Evolutionary conservation across 495 filamentous ascomycete genomes (phyloP).

Genomic region (Cladorrhinum samala): DNA sequence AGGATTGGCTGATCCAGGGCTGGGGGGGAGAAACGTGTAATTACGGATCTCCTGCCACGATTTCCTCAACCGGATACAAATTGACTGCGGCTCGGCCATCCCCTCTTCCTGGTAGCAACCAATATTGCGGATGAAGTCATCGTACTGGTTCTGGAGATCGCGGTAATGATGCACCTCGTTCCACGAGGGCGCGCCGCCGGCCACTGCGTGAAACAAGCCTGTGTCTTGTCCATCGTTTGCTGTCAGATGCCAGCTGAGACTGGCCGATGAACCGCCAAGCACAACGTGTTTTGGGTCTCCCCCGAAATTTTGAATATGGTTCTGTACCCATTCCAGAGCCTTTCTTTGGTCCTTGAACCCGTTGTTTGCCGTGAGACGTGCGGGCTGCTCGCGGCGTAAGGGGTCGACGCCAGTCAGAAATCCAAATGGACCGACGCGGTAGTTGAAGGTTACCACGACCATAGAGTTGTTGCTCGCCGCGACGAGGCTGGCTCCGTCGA

Average conservation of each 20-base stretch:
- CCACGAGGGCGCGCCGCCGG: constrained; percentile 62
- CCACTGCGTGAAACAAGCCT: constrained; percentile 55
- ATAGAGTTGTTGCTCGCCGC: constrained; percentile 50
- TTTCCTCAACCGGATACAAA: constrained; percentile 40
- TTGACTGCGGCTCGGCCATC: constrained; percentile 45
- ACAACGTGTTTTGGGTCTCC: constrained; percentile 64
- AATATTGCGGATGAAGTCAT: constrained; percentile 52
- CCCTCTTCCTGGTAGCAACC: constrained; percentile 41
- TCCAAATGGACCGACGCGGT: constrained; percentile 63
- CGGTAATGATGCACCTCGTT: constrained; percentile 51
- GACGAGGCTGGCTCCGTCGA: constrained; percentile 57
- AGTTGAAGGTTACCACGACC: constrained; percentile 66
- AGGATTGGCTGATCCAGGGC: constrained; percentile 41
- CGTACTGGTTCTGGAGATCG: constrained; percentile 60
- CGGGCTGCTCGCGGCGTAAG: neutral
- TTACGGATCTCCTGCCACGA: constrained; percentile 44
- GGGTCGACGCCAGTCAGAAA: constrained; percentile 55
- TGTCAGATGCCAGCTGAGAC: constrained; percentile 56
- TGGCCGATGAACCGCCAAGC: constrained; percentile 60
- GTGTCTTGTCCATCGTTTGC: constrained; percentile 39
- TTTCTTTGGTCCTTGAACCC: constrained; percentile 65
- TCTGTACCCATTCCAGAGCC: constrained; percentile 60
- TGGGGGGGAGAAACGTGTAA: constrained; percentile 48
- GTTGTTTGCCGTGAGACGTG: constrained; percentile 51
- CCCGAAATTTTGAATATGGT: constrained; percentile 60